Conservation (phyloP, 139 green algal species). For the Volvox africanus region DNA sequence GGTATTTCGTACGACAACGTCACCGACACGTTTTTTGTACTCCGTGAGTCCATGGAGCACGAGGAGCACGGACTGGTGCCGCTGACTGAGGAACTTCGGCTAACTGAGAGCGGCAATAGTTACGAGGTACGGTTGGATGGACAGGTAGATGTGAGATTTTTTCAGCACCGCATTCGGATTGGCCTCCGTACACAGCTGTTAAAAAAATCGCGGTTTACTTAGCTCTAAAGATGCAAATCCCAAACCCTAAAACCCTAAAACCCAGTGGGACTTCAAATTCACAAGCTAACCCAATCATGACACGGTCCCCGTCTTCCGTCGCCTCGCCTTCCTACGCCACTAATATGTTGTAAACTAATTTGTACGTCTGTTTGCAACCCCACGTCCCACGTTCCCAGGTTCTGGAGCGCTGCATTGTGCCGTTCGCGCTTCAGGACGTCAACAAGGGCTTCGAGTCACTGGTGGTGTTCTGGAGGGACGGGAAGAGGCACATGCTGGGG, state of each 20-base stretch:
- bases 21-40: constrained; percentile 55
- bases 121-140: constrained; percentile 13
- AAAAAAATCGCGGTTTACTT: too few species aligned
- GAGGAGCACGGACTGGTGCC: constrained; percentile 51
- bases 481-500: constrained; percentile 52
- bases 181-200: too few species aligned
- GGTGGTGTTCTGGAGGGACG: constrained; percentile 47
- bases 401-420: neutral
- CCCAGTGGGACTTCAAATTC: too few species aligned
- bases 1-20: constrained; percentile 41
- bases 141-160: too few species aligned
- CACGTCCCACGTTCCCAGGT: neutral
- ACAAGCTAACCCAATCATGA: too few species aligned
- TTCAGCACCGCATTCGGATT: too few species aligned
- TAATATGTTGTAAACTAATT: too few species aligned
- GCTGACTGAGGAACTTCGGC: constrained; percentile 28
- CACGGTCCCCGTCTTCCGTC: too few species aligned
- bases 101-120: neutral
- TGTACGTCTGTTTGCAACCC: too few species aligned
- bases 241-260: too few species aligned
- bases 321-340: too few species aligned
- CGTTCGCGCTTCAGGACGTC: constrained; percentile 42
- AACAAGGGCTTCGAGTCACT: constrained; percentile 64
- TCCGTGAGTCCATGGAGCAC: constrained; percentile 51
- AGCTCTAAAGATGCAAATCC: too few species aligned